Percentiles rank a stretch among this genome's conserved stretches.
Conservation (phyloP, 768 basidiomycete genomes). For the Lepiota brunneoincarnata region DNA sequence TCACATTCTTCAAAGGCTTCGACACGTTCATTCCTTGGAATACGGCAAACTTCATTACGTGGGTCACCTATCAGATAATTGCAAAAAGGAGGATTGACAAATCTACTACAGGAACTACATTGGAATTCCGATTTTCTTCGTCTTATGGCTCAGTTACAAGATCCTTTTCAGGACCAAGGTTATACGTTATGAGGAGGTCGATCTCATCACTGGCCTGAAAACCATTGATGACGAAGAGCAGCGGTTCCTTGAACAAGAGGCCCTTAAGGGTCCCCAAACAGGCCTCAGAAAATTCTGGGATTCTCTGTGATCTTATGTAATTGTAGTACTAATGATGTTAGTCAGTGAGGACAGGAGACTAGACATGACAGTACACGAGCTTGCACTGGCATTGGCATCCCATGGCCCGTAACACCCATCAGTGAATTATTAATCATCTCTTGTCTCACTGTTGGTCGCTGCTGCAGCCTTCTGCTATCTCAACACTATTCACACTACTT, state of each 20-base stretch:
- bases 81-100: not conserved
- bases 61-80: conserved; percentile 19
- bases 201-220: conserved; percentile 56
- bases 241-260: conserved; percentile 43
- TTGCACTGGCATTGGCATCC: too few relatives aligned
- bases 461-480: not conserved
- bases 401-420: not conserved
- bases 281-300: conserved; percentile 33
- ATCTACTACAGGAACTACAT: conserved; percentile 38
- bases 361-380: too few relatives aligned
- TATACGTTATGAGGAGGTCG: conserved; percentile 48
- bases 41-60: conserved; percentile 61
- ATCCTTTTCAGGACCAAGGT: conserved; percentile 30
- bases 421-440: not conserved
- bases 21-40: conserved; percentile 50
- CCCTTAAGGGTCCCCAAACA: conserved; percentile 33
- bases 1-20: conserved; percentile 59
- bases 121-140: conserved; percentile 38
- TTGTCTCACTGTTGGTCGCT: not conserved
- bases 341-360: too few relatives aligned
- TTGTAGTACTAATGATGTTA: not conserved
- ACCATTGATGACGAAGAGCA: conserved; percentile 66
- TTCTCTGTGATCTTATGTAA: conserved; percentile 27
- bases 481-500: not conserved
- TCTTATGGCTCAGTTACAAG: conserved; percentile 42